Conservation (phyloP, 2,329 filamentous ascomycete genomes). For the Thermoascus crustaceus region DNA sequence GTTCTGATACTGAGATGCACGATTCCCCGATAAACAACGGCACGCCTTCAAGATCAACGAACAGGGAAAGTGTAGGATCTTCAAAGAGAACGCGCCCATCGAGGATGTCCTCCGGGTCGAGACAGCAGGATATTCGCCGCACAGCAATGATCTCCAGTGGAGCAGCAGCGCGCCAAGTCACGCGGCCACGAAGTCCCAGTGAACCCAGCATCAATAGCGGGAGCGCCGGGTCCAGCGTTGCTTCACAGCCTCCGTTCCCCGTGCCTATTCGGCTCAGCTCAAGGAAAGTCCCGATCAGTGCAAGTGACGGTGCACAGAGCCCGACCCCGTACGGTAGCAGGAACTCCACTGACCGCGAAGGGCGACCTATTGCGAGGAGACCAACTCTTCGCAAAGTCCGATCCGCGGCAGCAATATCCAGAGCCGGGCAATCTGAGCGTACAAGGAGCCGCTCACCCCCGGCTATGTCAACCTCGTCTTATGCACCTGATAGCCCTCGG, state of each 20-base stretch:
- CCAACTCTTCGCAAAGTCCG: constrained; percentile 68
- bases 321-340: constrained; percentile 57
- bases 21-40: constrained; percentile 12
- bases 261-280: constrained; percentile 87
- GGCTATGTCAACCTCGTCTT: constrained; percentile 58
- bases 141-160: constrained; percentile 74
- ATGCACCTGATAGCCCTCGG: constrained; percentile 59
- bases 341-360: constrained; percentile 47
- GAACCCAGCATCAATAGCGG: constrained; percentile 36
- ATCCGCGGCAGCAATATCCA: constrained; percentile 67
- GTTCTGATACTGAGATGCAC: constrained; percentile 20
- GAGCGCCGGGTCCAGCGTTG: constrained; percentile 26
- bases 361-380: constrained; percentile 49
- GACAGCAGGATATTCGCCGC: constrained; percentile 61
- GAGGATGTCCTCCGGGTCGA: constrained; percentile 33
- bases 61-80: constrained; percentile 8
- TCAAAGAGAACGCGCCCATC: constrained; percentile 26
- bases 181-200: constrained; percentile 47
- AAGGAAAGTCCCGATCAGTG: constrained; percentile 58
- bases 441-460: constrained; percentile 41
- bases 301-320: constrained; percentile 70
- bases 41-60: constrained; percentile 8
- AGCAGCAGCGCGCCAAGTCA: constrained; percentile 59
- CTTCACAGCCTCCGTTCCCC: constrained; percentile 66
- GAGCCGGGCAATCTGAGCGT: constrained; percentile 39